A percentile compares a stretch with the other conserved stretches of the same genome.
Evolutionary conservation across 2,329 filamentous ascomycete genomes (phyloP).

Genomic region (Neonectria ditissima): DNA sequence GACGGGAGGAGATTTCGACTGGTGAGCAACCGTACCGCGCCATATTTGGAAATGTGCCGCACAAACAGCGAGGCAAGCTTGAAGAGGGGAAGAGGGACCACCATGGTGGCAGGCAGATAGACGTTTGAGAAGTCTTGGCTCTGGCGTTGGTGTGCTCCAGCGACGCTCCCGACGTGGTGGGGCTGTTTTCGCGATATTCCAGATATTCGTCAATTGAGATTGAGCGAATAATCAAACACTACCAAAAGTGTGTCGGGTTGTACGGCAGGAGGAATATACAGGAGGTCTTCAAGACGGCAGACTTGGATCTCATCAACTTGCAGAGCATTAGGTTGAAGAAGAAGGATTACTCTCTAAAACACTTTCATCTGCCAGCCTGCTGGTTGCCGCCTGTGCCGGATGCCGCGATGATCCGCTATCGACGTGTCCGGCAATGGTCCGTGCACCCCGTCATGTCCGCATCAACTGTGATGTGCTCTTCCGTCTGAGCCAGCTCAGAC

Average conservation of each 20-base stretch:
- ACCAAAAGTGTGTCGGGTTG: background rate
- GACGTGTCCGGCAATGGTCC: slow-evolving; percentile 9
- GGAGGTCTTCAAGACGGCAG: background rate
- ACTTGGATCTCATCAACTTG: background rate
- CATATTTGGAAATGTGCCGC: slow-evolving; percentile 76
- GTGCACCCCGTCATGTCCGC: slow-evolving; percentile 15
- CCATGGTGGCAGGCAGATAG: slow-evolving; percentile 46
- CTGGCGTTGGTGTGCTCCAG: slow-evolving; percentile 16
- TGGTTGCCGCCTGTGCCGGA: slow-evolving; percentile 20
- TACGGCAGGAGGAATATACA: background rate
- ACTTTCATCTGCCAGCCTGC: slow-evolving; percentile 8
- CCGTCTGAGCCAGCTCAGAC: background rate
- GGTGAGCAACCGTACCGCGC: slow-evolving; percentile 65
- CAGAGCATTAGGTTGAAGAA: slow-evolving; percentile 5
- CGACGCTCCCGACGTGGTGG: slow-evolving; percentile 34
- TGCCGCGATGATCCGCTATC: slow-evolving; percentile 24
- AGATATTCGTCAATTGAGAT: slow-evolving; percentile 7
- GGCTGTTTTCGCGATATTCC: slow-evolving; percentile 4
- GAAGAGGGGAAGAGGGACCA: slow-evolving; percentile 76
- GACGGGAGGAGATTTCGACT: background rate
- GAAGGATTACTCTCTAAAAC: background rate
- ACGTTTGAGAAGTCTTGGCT: slow-evolving; percentile 36
- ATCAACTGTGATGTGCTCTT: background rate
- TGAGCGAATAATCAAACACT: background rate
- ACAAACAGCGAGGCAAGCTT: slow-evolving; percentile 74